Evolutionary conservation across 257 asterid genomes (phyloP), one percentile per base, ranked within the genome.

Genomic region (Schizonepeta tenuifolia): DNA sequence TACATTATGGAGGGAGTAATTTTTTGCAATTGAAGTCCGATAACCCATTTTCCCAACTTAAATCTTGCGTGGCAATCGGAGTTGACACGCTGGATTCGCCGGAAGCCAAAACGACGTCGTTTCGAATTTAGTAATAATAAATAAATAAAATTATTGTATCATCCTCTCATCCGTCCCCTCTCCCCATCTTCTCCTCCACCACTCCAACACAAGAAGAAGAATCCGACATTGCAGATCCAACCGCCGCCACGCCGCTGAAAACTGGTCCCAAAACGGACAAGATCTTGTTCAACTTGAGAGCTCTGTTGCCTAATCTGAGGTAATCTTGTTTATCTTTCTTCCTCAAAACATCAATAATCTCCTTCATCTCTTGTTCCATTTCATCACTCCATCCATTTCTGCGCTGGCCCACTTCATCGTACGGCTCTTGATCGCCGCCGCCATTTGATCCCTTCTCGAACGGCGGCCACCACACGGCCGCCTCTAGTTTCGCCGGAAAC

Each of bases 381-480:
- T 69, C 69, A 0, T 12, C 41, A 2, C 38, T 65, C 66, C 74
- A 71, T 21, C 74, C 59, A 26, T 77, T 40, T 21, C 40, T 17
- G 7, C 3, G 11, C 33, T n/a, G n/a, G n/a, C n/a, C n/a, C n/a
- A n/a, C n/a, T n/a, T n/a, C n/a, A n/a, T n/a, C n/a, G n/a, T n/a
- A n/a, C n/a, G n/a, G n/a, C n/a, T 31, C 60, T 51, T 4, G 13
- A 28, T 28, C 33, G 33, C 5, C 4, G 33, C 33, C 33, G 9
- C 38, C 38, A 1, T 53, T 10, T 20, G 24, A 22, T 18, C 14
- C 13, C 9, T 20, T 53, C 4, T 53, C 18, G 14, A 20, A 31
- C 14, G 59, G 59, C 59, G 78, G 75, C 79, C 82, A 73, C 82
- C 82, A 78, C 26, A 69, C 60, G 1, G 82, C 65, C 4, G 79